Conservation (phyloP, 495 filamentous ascomycete genomes). For the Patellaria atrata region DNA sequence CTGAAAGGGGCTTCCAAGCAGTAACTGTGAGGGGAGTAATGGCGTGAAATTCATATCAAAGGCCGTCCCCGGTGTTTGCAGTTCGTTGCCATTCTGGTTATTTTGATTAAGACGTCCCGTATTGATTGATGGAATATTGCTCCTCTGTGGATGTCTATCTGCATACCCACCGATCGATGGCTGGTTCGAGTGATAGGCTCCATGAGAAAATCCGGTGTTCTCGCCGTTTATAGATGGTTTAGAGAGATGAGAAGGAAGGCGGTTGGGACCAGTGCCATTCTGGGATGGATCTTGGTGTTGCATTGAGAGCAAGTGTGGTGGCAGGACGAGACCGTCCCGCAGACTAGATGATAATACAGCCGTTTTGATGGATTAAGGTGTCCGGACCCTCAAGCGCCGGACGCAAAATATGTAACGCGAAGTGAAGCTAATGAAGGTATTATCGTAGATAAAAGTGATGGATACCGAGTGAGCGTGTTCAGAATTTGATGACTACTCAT, state of each 20-base stretch:
- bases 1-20: conserved; percentile 93
- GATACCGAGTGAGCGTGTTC: too few species aligned
- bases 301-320: conserved; percentile 73
- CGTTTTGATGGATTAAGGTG: conserved; percentile 46
- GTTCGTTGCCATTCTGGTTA: conserved; percentile 48
- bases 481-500: too few species aligned
- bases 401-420: conserved; percentile 19
- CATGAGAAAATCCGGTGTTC: conserved; percentile 79
- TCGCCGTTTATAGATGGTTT: conserved; percentile 60
- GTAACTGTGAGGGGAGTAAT: conserved; percentile 80
- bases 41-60: conserved; percentile 99
- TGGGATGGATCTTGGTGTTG: conserved; percentile 57
- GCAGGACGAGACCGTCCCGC: conserved; percentile 62
- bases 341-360: conserved; percentile 50
- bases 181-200: conserved; percentile 71
- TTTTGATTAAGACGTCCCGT: conserved; percentile 43
- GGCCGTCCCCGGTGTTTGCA: conserved; percentile 73
- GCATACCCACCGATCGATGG: conserved; percentile 54
- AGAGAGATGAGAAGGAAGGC: conserved; percentile 32
- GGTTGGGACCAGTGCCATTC: conserved; percentile 44
- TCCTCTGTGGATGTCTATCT: conserved; percentile 67
- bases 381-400: conserved; percentile 19
- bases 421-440: too few species aligned
- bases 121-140: conserved; percentile 88
- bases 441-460: too few species aligned